A percentile compares a stretch with the other conserved stretches of the same genome.
Conservation (phyloP, 768 basidiomycete genomes). For the Filobasidium wieringae region DNA sequence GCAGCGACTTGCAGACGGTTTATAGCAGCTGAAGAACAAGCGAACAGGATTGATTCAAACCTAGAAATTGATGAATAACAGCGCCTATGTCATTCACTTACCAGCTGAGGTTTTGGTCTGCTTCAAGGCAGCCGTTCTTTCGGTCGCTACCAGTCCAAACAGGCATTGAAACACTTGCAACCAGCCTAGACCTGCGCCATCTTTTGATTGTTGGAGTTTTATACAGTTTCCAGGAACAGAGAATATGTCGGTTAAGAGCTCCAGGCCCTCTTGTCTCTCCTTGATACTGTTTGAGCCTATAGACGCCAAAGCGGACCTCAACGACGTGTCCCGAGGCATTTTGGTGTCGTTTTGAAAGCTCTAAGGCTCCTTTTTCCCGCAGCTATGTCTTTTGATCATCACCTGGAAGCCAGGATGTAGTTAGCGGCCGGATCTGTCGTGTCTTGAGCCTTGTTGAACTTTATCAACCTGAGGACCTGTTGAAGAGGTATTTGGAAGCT, state of each 20-base stretch:
- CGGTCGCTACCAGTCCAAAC: constrained; percentile 54
- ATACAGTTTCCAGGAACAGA: constrained; percentile 37
- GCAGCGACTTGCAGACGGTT: constrained; percentile 55
- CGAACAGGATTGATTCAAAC: background rate
- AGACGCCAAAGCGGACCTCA: constrained; percentile 19
- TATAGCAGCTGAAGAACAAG: constrained; percentile 42
- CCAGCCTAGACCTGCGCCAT: constrained; percentile 52
- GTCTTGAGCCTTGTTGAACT: too few relatives aligned
- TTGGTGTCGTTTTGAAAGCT: too few relatives aligned
- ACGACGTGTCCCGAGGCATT: constrained; percentile 4
- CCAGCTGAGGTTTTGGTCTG: constrained; percentile 26
- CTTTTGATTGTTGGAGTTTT: constrained; percentile 46
- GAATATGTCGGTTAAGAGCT: constrained; percentile 37
- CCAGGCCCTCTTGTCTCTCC: constrained; percentile 56
- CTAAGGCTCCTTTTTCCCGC: too few relatives aligned
- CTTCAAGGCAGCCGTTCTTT: constrained; percentile 47
- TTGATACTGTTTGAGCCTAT: constrained; percentile 48
- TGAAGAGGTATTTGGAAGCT: too few relatives aligned
- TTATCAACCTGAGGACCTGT: too few relatives aligned
- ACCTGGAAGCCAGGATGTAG: too few relatives aligned
- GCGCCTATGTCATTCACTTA: too few relatives aligned
- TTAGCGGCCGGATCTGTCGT: too few relatives aligned
- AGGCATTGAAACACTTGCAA: constrained; percentile 59
- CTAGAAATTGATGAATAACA: too few relatives aligned
- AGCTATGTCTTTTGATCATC: too few relatives aligned